phyloP scores from a whole-genome alignment of 768 basidiomycete species.

The Ephemerocybe angulata region DNA sequence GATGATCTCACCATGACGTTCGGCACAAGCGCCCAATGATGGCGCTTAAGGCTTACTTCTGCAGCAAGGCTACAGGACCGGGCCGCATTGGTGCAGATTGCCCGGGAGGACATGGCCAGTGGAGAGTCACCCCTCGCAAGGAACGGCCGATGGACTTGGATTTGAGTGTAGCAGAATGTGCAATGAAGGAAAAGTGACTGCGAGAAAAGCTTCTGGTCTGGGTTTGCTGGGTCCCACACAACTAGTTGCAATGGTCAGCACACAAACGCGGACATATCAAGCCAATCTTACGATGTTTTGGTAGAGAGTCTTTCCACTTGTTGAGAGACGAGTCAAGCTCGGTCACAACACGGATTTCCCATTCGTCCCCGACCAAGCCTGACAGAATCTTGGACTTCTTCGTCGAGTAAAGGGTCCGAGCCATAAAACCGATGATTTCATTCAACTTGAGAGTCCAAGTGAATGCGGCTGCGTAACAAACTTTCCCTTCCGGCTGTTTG shows the following conservation, averaged over 20 bases:
- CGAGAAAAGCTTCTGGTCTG: slow-evolving; percentile 35
- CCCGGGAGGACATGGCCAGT: slow-evolving; percentile 52
- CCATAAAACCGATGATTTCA: slow-evolving; percentile 59
- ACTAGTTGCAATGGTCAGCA: slow-evolving; percentile 21
- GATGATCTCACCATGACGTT: slow-evolving; percentile 24
- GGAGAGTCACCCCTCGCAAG: slow-evolving; percentile 41
- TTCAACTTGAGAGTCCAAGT: slow-evolving; percentile 50
- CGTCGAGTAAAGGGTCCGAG: slow-evolving; percentile 54
- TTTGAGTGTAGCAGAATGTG: slow-evolving; percentile 50
- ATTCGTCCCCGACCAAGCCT: slow-evolving; percentile 48
- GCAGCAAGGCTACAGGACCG: slow-evolving; percentile 67
- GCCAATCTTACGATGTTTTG: slow-evolving; percentile 46
- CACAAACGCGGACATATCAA: background rate
- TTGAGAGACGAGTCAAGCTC: slow-evolving; percentile 60
- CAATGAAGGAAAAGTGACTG: slow-evolving; percentile 50
- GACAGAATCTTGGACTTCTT: slow-evolving; percentile 38
- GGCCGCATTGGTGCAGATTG: slow-evolving; percentile 71
- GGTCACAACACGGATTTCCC: slow-evolving; percentile 54
- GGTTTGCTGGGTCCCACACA: slow-evolving; percentile 35
- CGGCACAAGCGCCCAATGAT: slow-evolving; percentile 23
- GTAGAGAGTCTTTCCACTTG: slow-evolving; percentile 60
- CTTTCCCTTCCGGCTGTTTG: slow-evolving; percentile 60
- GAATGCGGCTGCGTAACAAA: slow-evolving; percentile 52
- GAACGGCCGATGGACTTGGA: slow-evolving; percentile 70
- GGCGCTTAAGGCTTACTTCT: slow-evolving; percentile 46